These are phyloP conservation scores for Spatholobus suberectus DNA, from an alignment of 306 rosid genomes.

Conservation along the genomic window DNA sequence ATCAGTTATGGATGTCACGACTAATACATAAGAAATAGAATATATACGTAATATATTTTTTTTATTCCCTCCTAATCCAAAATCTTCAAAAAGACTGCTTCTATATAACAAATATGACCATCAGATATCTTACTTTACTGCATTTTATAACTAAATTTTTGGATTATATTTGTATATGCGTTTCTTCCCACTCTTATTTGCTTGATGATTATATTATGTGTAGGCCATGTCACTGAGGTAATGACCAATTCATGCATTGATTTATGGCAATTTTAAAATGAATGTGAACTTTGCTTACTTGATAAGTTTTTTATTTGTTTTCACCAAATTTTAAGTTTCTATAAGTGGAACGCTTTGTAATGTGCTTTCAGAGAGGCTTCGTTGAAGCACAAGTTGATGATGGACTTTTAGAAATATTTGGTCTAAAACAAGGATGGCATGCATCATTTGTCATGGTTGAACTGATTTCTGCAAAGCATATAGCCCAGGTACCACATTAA, in stretches of 20 bases:
- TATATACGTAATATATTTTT: too few species aligned
- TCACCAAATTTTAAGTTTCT: neutral
- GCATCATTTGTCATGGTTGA: slow-evolving; percentile 99
- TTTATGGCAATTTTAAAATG: neutral
- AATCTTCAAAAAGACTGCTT: too few species aligned
- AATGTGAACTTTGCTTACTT: neutral
- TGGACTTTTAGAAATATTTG: slow-evolving; percentile 96
- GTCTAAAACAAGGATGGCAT: slow-evolving; percentile 99
- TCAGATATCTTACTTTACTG: too few species aligned
- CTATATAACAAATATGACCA: too few species aligned
- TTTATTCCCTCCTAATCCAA: too few species aligned
- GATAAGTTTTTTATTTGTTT: neutral
- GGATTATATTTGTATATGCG: neutral
- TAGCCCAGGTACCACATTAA: slow-evolving; percentile 77
- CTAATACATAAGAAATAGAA: too few species aligned
- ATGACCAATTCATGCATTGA: neutral
- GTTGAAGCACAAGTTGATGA: slow-evolving; percentile 95
- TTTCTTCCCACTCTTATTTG: neutral
- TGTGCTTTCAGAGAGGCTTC: slow-evolving; percentile 73
- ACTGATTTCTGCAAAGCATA: slow-evolving; percentile 88
- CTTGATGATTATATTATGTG: neutral
- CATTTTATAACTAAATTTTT: too few species aligned
- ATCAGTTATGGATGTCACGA: too few species aligned
- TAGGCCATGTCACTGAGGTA: neutral
- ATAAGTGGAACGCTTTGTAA: slow-evolving; percentile 9